Conservation (phyloP, 1,284 basidiomycete species). For the Microbotryum saponariae region DNA sequence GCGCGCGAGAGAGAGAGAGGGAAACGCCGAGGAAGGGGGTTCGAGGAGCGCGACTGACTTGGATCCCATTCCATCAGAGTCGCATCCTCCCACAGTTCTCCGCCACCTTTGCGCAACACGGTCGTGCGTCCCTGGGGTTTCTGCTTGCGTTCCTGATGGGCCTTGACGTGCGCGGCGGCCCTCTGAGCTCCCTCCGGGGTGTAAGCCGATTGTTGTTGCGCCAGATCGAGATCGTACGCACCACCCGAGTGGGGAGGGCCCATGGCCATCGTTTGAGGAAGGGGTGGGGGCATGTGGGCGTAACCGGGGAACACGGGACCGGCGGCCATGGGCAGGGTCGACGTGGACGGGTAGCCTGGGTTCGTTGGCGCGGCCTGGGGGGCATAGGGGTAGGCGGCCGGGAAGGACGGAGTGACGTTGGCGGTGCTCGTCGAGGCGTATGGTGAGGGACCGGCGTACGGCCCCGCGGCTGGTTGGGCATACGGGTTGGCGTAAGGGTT, state of each 20-base stretch:
- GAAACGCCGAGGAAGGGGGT: too few species aligned
- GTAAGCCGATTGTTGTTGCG: conserved; percentile 32
- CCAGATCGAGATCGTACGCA: conserved; percentile 24
- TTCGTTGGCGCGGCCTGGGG: not conserved
- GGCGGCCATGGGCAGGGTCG: not conserved
- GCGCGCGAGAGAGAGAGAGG: not conserved
- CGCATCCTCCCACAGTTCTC: conserved; percentile 96
- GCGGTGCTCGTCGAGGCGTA: not conserved
- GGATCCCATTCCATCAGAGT: conserved; percentile 97
- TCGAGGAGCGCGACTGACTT: conserved; percentile 51
- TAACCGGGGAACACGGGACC: conserved; percentile 9
- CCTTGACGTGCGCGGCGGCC: not conserved
- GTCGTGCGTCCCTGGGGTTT: conserved; percentile 90
- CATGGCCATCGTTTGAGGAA: not conserved
- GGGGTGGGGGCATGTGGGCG: conserved; percentile 1
- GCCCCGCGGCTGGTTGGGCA: not conserved
- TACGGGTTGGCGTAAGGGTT: conserved; percentile 25
- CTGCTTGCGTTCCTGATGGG: conserved; percentile 45
- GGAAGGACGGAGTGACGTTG: not conserved
- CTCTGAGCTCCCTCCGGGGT: conserved; percentile 31
- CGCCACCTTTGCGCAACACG: conserved; percentile 86
- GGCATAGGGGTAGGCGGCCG: not conserved
- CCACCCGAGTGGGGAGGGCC: not conserved
- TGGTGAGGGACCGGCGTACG: not conserved
- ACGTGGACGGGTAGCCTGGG: conserved; percentile 1